Evolutionary conservation across 306 rosid genomes (phyloP).

Genomic region (Trichosanthes truncata): DNA sequence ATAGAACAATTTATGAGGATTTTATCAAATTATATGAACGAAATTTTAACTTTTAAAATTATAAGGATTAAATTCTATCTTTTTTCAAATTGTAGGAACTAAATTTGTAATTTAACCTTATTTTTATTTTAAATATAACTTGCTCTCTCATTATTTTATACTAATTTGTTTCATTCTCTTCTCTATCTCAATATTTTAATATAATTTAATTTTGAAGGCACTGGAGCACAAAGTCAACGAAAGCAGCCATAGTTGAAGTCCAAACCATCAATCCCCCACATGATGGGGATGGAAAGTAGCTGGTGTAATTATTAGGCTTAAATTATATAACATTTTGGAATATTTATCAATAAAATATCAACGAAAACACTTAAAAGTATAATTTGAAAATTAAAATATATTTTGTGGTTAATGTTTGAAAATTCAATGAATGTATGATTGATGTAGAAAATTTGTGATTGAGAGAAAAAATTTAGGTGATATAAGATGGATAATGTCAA

Average conservation of each 20-base stretch:
- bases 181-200: background rate
- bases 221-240: background rate
- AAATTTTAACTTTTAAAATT: no score
- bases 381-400: background rate
- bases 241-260: background rate
- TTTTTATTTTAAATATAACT: background rate
- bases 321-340: background rate
- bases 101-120: no score
- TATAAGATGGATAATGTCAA: background rate
- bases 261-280: background rate
- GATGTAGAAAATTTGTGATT: background rate
- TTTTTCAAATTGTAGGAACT: no score
- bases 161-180: no score
- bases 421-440: background rate
- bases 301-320: background rate
- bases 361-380: background rate
- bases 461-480: background rate
- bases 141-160: background rate
- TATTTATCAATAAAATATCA: background rate
- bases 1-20: no score
- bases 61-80: no score
- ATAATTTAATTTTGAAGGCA: background rate
- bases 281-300: background rate
- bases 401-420: background rate
- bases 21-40: no score